Conservation (phyloP, 495 filamentous ascomycete genomes). For the Xylaria grammica region DNA sequence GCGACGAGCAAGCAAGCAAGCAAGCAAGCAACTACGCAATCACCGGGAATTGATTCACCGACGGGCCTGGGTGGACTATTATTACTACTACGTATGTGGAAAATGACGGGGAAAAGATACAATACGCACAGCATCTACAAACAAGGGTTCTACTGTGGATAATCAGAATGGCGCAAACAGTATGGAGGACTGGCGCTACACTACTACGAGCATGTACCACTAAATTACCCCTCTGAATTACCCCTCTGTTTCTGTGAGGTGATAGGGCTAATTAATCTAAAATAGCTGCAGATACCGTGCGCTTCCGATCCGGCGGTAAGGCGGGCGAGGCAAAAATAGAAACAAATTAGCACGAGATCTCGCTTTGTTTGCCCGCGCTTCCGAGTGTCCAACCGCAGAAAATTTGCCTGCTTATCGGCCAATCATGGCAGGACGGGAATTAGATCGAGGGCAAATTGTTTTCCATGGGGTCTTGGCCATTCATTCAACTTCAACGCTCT, state of each 20-base stretch:
- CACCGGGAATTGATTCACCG: too few relatives aligned
- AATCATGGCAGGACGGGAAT: neutral
- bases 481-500: too few relatives aligned
- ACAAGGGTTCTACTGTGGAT: too few relatives aligned
- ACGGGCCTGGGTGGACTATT: too few relatives aligned
- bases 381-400: neutral
- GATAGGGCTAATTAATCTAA: slow-evolving; percentile 10
- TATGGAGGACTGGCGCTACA: too few relatives aligned
- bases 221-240: neutral
- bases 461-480: neutral
- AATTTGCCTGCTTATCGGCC: neutral
- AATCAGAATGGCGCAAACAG: too few relatives aligned
- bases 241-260: neutral
- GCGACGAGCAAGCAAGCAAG: too few relatives aligned
- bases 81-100: too few relatives aligned
- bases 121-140: too few relatives aligned
- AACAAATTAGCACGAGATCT: slow-evolving; percentile 17
- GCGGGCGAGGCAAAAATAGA: slow-evolving; percentile 20
- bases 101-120: too few relatives aligned
- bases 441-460: neutral
- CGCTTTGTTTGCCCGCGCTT: neutral
- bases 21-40: too few relatives aligned
- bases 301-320: neutral
- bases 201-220: too few relatives aligned
- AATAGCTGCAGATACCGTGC: neutral